Evolutionary conservation across 441 rosid genomes (phyloP).

Genomic region (Euphorbia schlechtendalii): DNA sequence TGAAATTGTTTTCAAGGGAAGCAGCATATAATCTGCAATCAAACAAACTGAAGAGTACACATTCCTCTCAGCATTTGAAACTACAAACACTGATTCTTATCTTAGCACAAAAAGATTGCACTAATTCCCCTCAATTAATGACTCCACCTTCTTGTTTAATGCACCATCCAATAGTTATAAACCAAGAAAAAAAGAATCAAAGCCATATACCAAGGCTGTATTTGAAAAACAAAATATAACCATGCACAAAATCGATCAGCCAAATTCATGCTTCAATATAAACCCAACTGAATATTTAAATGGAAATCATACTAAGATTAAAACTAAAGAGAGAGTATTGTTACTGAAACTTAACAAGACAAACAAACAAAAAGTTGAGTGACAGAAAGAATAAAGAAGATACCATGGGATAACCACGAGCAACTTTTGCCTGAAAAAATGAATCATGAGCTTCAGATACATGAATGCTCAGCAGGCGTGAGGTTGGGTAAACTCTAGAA

Average conservation of each 20-base stretch:
- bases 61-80: neutral
- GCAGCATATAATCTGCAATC: neutral
- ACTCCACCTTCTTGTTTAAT: neutral
- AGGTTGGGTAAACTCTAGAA: constrained; percentile 78
- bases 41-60: neutral
- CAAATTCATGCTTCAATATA: constrained; percentile 1
- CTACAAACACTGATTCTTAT: neutral
- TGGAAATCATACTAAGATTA: neutral
- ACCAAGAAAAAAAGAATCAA: constrained; percentile 1
- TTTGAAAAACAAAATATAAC: neutral
- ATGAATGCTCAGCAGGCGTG: constrained; percentile 74
- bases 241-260: neutral
- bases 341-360: neutral
- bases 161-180: neutral
- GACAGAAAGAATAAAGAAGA: constrained; percentile 11
- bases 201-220: neutral
- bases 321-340: neutral
- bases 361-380: neutral
- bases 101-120: too few relatives aligned
- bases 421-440: constrained; percentile 92
- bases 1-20: neutral
- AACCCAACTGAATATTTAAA: neutral
- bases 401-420: constrained; percentile 81
- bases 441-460: constrained; percentile 89
- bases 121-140: neutral